Conservation (phyloP, 169 alveolate genomes). For the Plasmodium billcollinsi region DNA sequence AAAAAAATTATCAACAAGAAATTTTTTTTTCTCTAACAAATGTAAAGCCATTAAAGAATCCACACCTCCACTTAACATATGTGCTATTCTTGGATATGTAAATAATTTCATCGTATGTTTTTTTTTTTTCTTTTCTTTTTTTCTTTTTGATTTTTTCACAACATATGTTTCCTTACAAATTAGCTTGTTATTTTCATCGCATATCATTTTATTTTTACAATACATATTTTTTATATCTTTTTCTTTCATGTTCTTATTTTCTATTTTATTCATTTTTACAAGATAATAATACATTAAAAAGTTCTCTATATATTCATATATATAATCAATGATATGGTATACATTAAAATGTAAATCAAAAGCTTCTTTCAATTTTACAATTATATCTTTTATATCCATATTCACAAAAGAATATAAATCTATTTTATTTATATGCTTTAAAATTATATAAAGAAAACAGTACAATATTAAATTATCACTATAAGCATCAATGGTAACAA, state of each 20-base stretch:
- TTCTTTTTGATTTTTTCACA: background rate
- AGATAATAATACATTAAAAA: background rate
- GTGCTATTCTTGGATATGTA: constrained; percentile 64
- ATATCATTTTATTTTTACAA: background rate
- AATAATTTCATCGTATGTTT: constrained; percentile 10
- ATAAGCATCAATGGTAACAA: constrained; percentile 39
- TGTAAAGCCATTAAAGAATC: constrained; percentile 67
- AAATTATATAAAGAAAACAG: constrained; percentile 21
- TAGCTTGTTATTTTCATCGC: background rate
- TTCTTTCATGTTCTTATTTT: background rate
- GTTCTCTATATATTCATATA: background rate
- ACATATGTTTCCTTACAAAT: background rate
- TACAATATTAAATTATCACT: constrained; percentile 48
- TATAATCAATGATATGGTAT: constrained; percentile 22
- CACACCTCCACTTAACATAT: constrained; percentile 71
- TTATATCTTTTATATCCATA: constrained; percentile 13
- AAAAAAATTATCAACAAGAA: constrained; percentile 28
- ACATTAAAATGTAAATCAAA: constrained; percentile 33
- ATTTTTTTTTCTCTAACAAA: constrained; percentile 52
- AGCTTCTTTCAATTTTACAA: background rate
- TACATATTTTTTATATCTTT: background rate
- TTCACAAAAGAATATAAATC: constrained; percentile 10
- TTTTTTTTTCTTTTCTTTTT: background rate
- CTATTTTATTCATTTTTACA: background rate
- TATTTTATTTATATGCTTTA: constrained; percentile 16